These are phyloP conservation scores for Phlebiopsis flavidoalba DNA, from an alignment of 768 basidiomycete species.

Conservation along the genomic window DNA sequence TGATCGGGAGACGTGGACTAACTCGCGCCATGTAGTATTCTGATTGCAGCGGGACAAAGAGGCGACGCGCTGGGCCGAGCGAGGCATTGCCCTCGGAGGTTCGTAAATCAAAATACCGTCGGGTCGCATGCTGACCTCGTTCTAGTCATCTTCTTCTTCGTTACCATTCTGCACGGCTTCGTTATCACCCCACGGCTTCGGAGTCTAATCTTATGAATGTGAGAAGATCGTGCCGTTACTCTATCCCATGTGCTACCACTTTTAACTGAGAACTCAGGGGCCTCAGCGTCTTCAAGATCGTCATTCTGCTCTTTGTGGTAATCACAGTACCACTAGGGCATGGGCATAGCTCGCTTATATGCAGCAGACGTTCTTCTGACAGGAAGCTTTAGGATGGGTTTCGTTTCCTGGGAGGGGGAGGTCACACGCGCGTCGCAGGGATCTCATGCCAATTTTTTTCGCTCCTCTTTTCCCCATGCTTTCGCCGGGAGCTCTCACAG, in stretches of 20 bases:
- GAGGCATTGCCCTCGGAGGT: slow-evolving; percentile 58
- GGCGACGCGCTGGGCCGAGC: slow-evolving; percentile 40
- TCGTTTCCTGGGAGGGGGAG: slow-evolving; percentile 56
- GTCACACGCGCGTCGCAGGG: slow-evolving; percentile 46
- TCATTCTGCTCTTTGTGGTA: slow-evolving; percentile 49
- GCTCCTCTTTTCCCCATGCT: slow-evolving; percentile 47
- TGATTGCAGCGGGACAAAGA: slow-evolving; percentile 28
- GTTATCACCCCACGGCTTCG: slow-evolving; percentile 40
- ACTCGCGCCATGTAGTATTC: slow-evolving; percentile 33
- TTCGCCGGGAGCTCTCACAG: slow-evolving; percentile 53
- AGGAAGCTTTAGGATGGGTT: slow-evolving; percentile 40
- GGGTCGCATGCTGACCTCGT: not conserved
- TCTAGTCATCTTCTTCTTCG: slow-evolving; percentile 43
- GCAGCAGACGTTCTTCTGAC: not conserved
- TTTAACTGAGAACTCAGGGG: slow-evolving; percentile 27
- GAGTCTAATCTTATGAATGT: slow-evolving; percentile 56
- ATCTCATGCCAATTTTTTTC: slow-evolving; percentile 54
- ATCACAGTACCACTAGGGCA: too few species aligned
- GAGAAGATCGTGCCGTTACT: slow-evolving; percentile 5
- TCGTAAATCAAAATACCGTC: slow-evolving; percentile 2
- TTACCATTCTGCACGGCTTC: slow-evolving; percentile 47
- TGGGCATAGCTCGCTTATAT: slow-evolving; percentile 2
- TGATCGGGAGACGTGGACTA: not conserved
- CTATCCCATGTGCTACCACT: not conserved
- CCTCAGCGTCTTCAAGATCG: slow-evolving; percentile 49